These are phyloP conservation scores for Cladosporium oxysporum DNA, from an alignment of 2,329 filamentous ascomycete genomes.

Conservation along the genomic window DNA sequence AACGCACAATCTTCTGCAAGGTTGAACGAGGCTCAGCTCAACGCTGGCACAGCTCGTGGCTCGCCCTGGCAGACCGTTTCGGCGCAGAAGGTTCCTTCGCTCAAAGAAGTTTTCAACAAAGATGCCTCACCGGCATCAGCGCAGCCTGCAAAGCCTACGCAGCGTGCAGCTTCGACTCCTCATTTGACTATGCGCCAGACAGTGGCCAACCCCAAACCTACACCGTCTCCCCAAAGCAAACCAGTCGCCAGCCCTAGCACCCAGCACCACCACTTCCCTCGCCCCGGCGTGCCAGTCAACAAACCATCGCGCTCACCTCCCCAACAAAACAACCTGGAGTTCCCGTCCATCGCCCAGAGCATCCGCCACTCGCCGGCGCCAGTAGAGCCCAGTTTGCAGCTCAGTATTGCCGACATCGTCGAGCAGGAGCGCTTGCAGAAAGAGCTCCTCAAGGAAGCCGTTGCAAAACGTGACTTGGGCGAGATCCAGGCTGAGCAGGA, in stretches of 20 bases:
- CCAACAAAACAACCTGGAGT: conserved; percentile 37
- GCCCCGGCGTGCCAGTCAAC: conserved; percentile 28
- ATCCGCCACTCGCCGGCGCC: conserved; percentile 59
- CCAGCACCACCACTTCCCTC: conserved; percentile 15
- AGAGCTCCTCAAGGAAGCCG: conserved; percentile 76
- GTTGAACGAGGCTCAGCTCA: conserved; percentile 25
- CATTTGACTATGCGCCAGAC: conserved; percentile 65
- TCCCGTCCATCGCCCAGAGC: conserved; percentile 44
- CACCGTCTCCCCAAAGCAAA: conserved; percentile 21
- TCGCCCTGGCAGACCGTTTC: conserved; percentile 64
- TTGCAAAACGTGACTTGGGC: conserved; percentile 82
- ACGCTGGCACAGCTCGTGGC: conserved; percentile 13
- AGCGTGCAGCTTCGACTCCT: conserved; percentile 43
- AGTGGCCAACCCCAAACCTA: conserved; percentile 48
- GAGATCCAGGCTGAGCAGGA: conserved; percentile 97
- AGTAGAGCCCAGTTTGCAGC: conserved; percentile 63
- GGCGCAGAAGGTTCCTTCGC: conserved; percentile 50
- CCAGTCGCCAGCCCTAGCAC: conserved; percentile 26
- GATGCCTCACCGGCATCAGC: conserved; percentile 35
- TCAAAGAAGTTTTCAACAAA: conserved; percentile 52
- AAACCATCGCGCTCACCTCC: conserved; percentile 18
- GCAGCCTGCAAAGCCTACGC: conserved; percentile 32
- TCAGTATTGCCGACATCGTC: conserved; percentile 86
- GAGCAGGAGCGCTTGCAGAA: conserved; percentile 84
- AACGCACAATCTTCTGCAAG: conserved; percentile 28